These are phyloP conservation scores for Lactarius vividus DNA, from an alignment of 768 basidiomycete species.

Conservation along the genomic window DNA sequence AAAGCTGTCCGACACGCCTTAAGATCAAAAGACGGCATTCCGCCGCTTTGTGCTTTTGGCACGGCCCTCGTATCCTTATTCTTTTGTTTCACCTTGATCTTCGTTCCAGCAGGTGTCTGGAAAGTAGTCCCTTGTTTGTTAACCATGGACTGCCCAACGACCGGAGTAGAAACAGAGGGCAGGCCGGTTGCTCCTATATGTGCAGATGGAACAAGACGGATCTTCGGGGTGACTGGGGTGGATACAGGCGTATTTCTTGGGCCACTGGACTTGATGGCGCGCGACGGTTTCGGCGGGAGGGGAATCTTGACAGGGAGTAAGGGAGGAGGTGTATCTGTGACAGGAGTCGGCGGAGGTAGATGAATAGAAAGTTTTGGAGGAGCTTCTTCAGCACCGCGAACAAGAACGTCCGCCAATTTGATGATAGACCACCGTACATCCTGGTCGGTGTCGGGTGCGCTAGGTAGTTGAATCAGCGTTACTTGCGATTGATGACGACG, in stretches of 20 bases:
- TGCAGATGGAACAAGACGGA: conserved; percentile 41
- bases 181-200: conserved; percentile 33
- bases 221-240: conserved; percentile 45
- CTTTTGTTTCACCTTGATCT: conserved; percentile 27
- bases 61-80: conserved; percentile 44
- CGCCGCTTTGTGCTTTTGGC: conserved; percentile 69
- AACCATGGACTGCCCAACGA: background rate
- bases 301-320: conserved; percentile 53
- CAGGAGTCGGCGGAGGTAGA: conserved; percentile 65
- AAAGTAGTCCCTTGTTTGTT: conserved; percentile 17
- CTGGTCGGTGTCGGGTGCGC: conserved; percentile 73
- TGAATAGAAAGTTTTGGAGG: conserved; percentile 86
- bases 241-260: conserved; percentile 35
- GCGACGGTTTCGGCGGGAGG: conserved; percentile 38
- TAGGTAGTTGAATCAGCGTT: conserved; percentile 33
- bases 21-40: conserved; percentile 75
- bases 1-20: conserved; percentile 72
- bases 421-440: conserved; percentile 90
- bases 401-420: conserved; percentile 86
- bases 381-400: conserved; percentile 78
- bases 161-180: conserved; percentile 32
- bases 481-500: background rate
- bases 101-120: conserved; percentile 12
- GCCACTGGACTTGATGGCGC: conserved; percentile 38
- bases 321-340: conserved; percentile 56